Evolutionary conservation across 306 rosid genomes (phyloP), one percentile per base, ranked within the genome.

Genomic region (Castanea sativa): DNA sequence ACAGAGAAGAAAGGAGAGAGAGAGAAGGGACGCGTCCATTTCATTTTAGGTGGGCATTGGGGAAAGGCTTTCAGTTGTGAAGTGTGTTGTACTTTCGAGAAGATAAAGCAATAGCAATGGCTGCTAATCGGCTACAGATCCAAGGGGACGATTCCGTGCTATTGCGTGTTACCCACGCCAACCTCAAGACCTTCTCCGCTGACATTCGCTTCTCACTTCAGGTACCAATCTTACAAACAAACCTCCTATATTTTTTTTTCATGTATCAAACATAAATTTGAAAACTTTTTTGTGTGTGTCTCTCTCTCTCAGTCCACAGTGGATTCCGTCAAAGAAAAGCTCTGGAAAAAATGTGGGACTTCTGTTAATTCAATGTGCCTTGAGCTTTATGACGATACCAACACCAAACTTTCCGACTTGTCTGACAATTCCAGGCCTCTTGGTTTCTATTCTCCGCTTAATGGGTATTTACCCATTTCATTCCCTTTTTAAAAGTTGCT

Each of bases 311-410:
- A 92, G 92, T 84, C 81, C 73, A 80, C 91, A 0, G 91, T 92
- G 78, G 98, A 91, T 81, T 80, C 86, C 12, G 89, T 90, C 10
- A 92, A 94, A 77, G 98, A 94, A 3, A 94, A 94, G 85, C 86
- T 94, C 1, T 91, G 97, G 93, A 89, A 78, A 70, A 94, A 86
- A 91, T 89, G 97, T 18, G 97, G 97, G 12, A 88, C 97, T 52
- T 86, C 93, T 2, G 92, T 92, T 6, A 80, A 86, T 72, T 91
- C 97, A 1, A 94, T 94, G 98, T 69, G 86, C 27, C 91, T 92
- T 3, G 86, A 88, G 76, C 94, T 94, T 59, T 91, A 83, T 65
- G 97, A 91, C n/a, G 97, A 91, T 7, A 11, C 78, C 41, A 78
- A 82, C 83, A 72, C 85, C 88, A 91, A 89, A 84, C 41, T 94